phyloP scores from a whole-genome alignment of 2,329 filamentous ascomycete species.

The Fusarium agapanthi region DNA sequence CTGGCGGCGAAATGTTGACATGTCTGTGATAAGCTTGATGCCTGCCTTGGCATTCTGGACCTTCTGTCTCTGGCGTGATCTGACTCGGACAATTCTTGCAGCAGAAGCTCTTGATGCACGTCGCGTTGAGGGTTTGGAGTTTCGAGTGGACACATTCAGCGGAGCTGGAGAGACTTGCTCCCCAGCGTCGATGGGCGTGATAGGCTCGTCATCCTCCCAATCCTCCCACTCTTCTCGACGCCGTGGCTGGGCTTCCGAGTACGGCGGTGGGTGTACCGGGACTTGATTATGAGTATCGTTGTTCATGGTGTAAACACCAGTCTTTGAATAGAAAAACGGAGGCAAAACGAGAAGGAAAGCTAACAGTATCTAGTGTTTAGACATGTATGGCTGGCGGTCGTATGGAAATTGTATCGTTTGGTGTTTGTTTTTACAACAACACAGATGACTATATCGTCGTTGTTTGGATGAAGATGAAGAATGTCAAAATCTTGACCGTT shows the following conservation, averaged over 20 bases:
- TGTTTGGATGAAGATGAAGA: not conserved
- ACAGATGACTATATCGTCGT: constrained; percentile 2
- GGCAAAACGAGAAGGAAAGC: not conserved
- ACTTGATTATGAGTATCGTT: constrained; percentile 16
- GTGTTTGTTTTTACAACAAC: constrained; percentile 4
- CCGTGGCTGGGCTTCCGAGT: constrained; percentile 26
- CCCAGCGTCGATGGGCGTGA: constrained; percentile 52
- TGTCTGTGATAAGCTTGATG: constrained; percentile 76
- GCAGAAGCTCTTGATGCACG: constrained; percentile 50
- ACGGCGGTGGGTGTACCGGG: constrained; percentile 21
- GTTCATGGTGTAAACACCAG: constrained; percentile 22
- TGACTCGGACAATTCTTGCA: constrained; percentile 57
- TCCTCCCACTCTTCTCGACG: constrained; percentile 60
- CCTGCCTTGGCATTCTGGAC: constrained; percentile 68
- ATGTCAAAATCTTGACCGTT: not conserved
- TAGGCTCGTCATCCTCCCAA: constrained; percentile 60
- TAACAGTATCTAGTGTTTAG: constrained; percentile 12
- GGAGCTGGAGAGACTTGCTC: constrained; percentile 46
- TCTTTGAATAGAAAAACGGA: constrained; percentile 13
- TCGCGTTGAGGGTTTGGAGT: constrained; percentile 21
- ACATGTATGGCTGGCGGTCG: constrained; percentile 13
- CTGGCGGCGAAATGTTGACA: constrained; percentile 61
- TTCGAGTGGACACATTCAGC: constrained; percentile 20
- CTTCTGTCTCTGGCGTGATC: constrained; percentile 69
- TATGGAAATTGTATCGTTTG: constrained; percentile 14